These are phyloP conservation scores for Termitomyces sp. DNA, from an alignment of 768 basidiomycete genomes.

Conservation along the genomic window DNA sequence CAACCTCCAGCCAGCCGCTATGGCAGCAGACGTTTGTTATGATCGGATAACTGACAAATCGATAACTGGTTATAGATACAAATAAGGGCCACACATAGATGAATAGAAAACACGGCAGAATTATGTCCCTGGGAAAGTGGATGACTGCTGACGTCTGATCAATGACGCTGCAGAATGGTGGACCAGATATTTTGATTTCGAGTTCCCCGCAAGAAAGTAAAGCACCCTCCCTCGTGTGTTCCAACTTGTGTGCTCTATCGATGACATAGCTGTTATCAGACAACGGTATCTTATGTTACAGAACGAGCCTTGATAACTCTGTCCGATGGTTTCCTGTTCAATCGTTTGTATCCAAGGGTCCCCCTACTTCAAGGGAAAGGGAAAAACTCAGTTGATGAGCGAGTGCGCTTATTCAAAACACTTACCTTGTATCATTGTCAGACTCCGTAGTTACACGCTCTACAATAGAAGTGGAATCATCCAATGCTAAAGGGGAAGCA, in stretches of 20 bases:
- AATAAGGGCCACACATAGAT: background rate
- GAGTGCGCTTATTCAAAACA: too few relatives aligned
- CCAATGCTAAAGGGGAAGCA: background rate
- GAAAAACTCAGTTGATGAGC: background rate
- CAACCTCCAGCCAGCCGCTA: background rate
- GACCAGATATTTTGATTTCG: background rate
- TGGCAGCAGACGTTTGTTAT: background rate
- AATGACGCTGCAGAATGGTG: background rate
- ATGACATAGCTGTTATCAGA: background rate
- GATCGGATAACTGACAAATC: background rate
- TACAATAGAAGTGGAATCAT: too few relatives aligned
- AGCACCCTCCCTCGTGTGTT: background rate
- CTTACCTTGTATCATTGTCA: background rate
- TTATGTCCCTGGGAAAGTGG: background rate
- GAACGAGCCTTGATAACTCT: background rate
- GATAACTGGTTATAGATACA: background rate
- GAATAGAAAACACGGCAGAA: background rate
- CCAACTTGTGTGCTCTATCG: background rate
- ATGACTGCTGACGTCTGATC: background rate
- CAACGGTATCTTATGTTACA: too few relatives aligned
- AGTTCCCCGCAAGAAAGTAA: background rate
- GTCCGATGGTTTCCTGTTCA: background rate
- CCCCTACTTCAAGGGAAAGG: background rate
- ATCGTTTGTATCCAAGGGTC: background rate
- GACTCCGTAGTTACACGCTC: background rate